Conservation (phyloP, 345 rosid species). For the Crucihimalaya himalaica region DNA sequence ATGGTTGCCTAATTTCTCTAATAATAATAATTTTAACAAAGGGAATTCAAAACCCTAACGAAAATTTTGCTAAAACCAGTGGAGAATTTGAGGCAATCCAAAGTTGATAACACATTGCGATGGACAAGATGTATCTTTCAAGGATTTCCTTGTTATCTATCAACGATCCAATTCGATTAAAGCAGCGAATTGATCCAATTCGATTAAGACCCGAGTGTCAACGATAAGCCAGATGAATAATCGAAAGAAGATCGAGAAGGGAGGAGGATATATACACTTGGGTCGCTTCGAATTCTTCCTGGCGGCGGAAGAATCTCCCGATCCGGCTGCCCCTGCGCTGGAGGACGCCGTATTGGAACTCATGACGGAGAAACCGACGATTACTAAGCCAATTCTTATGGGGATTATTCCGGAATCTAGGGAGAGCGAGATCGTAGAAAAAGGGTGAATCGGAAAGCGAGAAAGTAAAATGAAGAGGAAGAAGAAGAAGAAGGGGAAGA, state of each 20-base stretch:
- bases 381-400: background rate
- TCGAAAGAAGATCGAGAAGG: background rate
- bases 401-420: background rate
- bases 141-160: too few relatives aligned
- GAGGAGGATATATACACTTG: conserved; percentile 59
- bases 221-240: conserved; percentile 6
- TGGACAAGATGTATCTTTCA: background rate
- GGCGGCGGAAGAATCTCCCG: conserved; percentile 73
- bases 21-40: background rate
- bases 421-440: conserved; percentile 14
- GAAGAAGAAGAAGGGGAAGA: background rate
- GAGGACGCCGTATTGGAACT: conserved; percentile 66
- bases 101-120: background rate
- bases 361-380: conserved; percentile 41
- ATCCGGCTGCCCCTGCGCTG: conserved; percentile 65
- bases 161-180: background rate
- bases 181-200: background rate
- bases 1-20: background rate
- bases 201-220: conserved; percentile 19
- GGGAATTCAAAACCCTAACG: background rate
- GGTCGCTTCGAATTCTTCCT: conserved; percentile 89
- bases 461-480: background rate
- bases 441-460: conserved; percentile 19
- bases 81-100: background rate
- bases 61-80: background rate